These are phyloP conservation scores for Clonostachys sp. DNA, from an alignment of 2,329 filamentous ascomycete species.

Conservation along the genomic window DNA sequence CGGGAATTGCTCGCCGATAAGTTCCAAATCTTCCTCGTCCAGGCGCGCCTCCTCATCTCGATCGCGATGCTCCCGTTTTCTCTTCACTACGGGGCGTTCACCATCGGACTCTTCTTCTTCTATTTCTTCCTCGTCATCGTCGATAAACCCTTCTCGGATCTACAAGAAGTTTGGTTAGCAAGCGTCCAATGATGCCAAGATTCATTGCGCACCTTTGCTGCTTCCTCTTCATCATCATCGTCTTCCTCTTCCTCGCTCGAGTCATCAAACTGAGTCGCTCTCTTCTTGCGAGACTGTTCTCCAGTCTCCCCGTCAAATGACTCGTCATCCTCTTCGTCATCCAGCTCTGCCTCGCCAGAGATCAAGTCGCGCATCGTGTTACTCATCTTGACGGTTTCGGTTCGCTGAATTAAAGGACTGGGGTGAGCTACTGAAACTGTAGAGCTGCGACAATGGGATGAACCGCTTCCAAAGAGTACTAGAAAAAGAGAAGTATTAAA, in stretches of 20 bases:
- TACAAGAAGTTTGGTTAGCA: slow-evolving; percentile 25
- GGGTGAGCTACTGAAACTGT: neutral
- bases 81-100: slow-evolving; percentile 51
- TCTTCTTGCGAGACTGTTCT: slow-evolving; percentile 42
- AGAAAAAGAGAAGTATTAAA: too few relatives aligned
- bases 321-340: slow-evolving; percentile 80
- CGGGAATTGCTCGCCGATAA: slow-evolving; percentile 79
- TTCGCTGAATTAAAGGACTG: neutral
- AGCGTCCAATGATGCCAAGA: too few relatives aligned
- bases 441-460: neutral
- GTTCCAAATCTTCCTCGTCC: slow-evolving; percentile 92
- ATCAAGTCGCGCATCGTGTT: slow-evolving; percentile 70
- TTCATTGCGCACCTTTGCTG: slow-evolving; percentile 52
- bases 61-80: slow-evolving; percentile 72
- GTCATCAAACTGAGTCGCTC: slow-evolving; percentile 56
- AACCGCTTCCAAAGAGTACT: neutral
- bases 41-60: slow-evolving; percentile 83
- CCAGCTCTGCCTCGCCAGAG: slow-evolving; percentile 79
- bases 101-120: slow-evolving; percentile 55
- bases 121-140: slow-evolving; percentile 81
- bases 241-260: slow-evolving; percentile 92
- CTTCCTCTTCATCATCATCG: slow-evolving; percentile 85
- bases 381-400: slow-evolving; percentile 45
- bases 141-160: slow-evolving; percentile 94
- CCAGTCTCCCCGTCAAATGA: slow-evolving; percentile 75